Evolutionary conservation across 768 basidiomycete genomes (phyloP).

Genomic region (Lactarius hengduanensis): DNA sequence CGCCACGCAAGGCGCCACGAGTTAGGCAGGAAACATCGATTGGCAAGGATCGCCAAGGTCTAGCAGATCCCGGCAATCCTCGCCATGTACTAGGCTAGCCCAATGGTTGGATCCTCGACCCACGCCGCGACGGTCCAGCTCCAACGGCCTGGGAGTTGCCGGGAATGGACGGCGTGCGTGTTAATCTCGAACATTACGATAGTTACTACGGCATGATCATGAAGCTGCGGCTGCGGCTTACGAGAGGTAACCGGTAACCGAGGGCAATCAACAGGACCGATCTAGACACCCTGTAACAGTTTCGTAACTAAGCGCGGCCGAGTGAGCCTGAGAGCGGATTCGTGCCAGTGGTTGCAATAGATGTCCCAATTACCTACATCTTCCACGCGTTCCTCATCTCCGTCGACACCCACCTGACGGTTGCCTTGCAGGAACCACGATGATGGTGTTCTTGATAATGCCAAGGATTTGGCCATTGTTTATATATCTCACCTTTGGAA

Average conservation of each 20-base stretch:
- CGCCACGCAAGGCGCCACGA: neutral
- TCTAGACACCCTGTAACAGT: neutral
- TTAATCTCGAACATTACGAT: constrained; percentile 8
- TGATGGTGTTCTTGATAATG: constrained; percentile 5
- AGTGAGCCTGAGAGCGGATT: neutral
- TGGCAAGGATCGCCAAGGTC: neutral
- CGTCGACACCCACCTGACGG: neutral
- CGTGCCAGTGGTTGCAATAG: neutral
- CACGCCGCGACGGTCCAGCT: neutral
- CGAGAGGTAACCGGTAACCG: neutral
- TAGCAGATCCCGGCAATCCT: neutral
- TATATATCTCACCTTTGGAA: constrained; percentile 13
- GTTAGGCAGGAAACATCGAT: neutral
- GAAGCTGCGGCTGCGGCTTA: constrained; percentile 1
- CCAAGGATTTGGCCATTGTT: neutral
- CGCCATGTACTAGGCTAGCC: neutral
- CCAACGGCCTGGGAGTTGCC: neutral
- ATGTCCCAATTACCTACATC: neutral
- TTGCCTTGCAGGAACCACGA: neutral
- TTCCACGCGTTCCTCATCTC: constrained; percentile 1
- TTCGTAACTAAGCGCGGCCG: neutral
- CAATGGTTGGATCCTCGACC: neutral
- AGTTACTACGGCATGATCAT: neutral
- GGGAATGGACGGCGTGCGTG: constrained; percentile 7
- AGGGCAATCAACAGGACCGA: neutral